Base-by-base conservation (phyloP, 441 rosid species). In the Omphalea diandra region DNA sequence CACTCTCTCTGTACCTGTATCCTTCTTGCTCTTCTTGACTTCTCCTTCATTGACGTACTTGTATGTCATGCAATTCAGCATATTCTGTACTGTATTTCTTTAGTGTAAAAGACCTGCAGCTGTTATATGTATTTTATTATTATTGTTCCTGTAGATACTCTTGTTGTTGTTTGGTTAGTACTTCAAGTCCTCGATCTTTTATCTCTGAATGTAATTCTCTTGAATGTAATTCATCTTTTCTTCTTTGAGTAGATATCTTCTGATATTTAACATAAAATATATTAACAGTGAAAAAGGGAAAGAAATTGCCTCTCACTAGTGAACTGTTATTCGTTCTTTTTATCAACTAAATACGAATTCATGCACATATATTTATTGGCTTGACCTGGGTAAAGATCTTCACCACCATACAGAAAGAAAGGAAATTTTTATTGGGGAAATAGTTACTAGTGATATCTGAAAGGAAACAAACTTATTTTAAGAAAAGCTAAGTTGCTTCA, bases 101-200 rank as follows among this genome's bases (percentile, higher is more conserved):
- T 2, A 44, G 15, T 41, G 3, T 15, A 41, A 41, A 6, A 2
- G 8, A 41, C 46, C 12, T 59, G 44, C 24, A 24, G 32, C 38
- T 9, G 10, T 3, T 5, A 5, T 38, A 36, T 62, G 24, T 1
- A 4, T 33, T 26, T 12, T 41, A 2, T 36, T 35, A 24, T 35
- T 63, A 43, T 63, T 44, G 17, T 46, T 27, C 29, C 5, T 46
- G 68, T n/a, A n/a, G 52, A 44, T 63, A n/a, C 40, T 63, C 22
- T 43, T 3, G 14, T 6, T 27, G 22, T 43, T 43, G n/a, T n/a
- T 41, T 43, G 36, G 35, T 26, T 43, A 41, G 54, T 29, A 6
- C 33, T 46, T 32, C 38, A 9, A 29, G 31, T 26, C 5, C 11
- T n/a, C 32, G 5, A 9, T 54, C 15, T 54, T n/a, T 11, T 54